phyloP scores from a whole-genome alignment of 176 grass and related monocot genomes.

The Tillandsia leiboldiana region DNA sequence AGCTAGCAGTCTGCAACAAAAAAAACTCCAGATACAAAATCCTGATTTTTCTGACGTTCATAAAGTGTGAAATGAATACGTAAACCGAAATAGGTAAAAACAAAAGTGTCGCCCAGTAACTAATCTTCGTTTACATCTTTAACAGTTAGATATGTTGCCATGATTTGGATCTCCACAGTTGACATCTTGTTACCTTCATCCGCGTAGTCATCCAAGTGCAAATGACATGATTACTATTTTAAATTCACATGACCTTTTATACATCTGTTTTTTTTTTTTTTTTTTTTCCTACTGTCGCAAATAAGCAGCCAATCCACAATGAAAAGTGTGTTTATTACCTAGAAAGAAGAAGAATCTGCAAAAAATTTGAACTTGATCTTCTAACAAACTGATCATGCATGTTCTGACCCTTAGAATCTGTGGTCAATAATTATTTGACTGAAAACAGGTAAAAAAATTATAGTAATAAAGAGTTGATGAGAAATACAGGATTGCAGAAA shows the following conservation, averaged over 20 bases:
- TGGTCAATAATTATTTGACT: not conserved
- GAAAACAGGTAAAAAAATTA: not conserved
- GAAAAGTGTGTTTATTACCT: not conserved
- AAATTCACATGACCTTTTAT: not conserved
- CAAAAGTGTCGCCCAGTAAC: not conserved
- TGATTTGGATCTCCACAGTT: not conserved
- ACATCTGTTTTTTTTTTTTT: not conserved
- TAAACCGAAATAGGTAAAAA: not conserved
- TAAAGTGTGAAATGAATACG: not conserved
- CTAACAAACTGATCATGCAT: not conserved
- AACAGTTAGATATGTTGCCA: not conserved
- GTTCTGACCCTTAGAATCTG: not conserved
- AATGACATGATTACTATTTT: not conserved
- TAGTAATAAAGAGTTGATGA: not conserved
- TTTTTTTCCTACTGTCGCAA: not conserved
- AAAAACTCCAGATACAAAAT: not conserved
- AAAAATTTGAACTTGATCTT: not conserved
- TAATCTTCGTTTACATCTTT: not conserved
- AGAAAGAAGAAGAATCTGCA: not conserved
- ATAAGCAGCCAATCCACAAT: not conserved
- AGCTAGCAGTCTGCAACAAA: not conserved
- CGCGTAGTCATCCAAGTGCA: not conserved
- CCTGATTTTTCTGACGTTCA: not conserved
- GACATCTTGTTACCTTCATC: not conserved
- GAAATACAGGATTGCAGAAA: slow-evolving; percentile 93